Percentiles rank a stretch among this genome's conserved stretches.
Conservation (phyloP, 805 yeast species). For the Wickerhamiella domercqiae region DNA sequence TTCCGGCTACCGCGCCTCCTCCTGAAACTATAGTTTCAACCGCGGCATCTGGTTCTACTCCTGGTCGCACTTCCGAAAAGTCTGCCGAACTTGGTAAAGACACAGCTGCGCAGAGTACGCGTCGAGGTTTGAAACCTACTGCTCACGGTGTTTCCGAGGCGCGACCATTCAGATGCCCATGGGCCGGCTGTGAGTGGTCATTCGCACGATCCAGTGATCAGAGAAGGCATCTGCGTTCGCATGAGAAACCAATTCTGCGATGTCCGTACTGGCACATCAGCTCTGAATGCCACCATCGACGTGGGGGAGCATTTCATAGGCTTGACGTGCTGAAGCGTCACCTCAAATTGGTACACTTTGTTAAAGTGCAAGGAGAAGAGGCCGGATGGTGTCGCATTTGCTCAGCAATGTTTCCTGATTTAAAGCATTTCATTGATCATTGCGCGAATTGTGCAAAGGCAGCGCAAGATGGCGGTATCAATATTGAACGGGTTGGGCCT, state of each 20-base stretch:
- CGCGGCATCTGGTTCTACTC: no score
- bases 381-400: slow-evolving; percentile 60
- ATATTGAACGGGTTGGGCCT: background rate
- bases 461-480: slow-evolving; percentile 2
- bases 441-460: slow-evolving; percentile 49
- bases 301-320: slow-evolving; percentile 61
- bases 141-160: no score
- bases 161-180: slow-evolving; percentile 22
- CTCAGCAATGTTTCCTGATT: slow-evolving; percentile 36
- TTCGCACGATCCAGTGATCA: slow-evolving; percentile 56
- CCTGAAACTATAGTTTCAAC: no score
- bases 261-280: slow-evolving; percentile 62
- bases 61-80: no score
- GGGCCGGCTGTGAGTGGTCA: slow-evolving; percentile 46
- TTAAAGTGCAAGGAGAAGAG: slow-evolving; percentile 29
- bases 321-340: slow-evolving; percentile 65
- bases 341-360: slow-evolving; percentile 51
- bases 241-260: slow-evolving; percentile 46
- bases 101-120: no score
- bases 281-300: slow-evolving; percentile 59
- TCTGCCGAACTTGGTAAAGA: background rate
- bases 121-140: no score
- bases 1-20: no score
- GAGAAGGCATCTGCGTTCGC: slow-evolving; percentile 52
- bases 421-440: slow-evolving; percentile 48